A percentile compares a stretch with the other conserved stretches of the same genome.
These are phyloP conservation scores for Saccharomyces uvarum DNA, from an alignment of 1,139 yeast genomes.

Conservation along the genomic window DNA sequence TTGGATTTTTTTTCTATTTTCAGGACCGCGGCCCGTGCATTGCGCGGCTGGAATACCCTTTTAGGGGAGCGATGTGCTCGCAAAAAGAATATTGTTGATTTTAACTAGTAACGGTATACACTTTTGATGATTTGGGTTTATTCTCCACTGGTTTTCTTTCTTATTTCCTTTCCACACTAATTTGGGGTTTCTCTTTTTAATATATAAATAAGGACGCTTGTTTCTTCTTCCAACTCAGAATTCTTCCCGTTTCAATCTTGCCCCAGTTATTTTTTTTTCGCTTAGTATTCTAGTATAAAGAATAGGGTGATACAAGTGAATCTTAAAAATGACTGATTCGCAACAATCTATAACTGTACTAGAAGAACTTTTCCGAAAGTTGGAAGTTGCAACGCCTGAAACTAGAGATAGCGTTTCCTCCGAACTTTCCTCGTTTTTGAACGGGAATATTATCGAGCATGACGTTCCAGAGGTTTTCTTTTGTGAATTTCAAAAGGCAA, in stretches of 20 bases:
- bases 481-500: conserved; percentile 61
- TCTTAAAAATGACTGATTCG: conserved; percentile 33
- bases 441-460: conserved; percentile 94
- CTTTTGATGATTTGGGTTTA: background rate
- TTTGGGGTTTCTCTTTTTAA: background rate
- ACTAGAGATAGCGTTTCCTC: conserved; percentile 78
- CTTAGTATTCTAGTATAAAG: background rate
- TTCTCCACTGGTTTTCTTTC: background rate
- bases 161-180: background rate
- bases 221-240: background rate
- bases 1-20: background rate
- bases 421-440: conserved; percentile 83
- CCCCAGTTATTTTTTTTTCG: background rate
- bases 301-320: conserved; percentile 3
- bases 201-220: background rate
- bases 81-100: background rate
- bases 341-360: conserved; percentile 55
- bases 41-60: background rate
- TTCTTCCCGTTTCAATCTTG: background rate
- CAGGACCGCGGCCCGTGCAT: background rate
- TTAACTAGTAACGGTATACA: background rate
- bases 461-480: conserved; percentile 89
- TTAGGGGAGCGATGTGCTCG: conserved; percentile 1
- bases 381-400: conserved; percentile 76
- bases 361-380: conserved; percentile 83